phyloP scores from a whole-genome alignment of 257 asterid genomes.

The Solanum pennellii region DNA sequence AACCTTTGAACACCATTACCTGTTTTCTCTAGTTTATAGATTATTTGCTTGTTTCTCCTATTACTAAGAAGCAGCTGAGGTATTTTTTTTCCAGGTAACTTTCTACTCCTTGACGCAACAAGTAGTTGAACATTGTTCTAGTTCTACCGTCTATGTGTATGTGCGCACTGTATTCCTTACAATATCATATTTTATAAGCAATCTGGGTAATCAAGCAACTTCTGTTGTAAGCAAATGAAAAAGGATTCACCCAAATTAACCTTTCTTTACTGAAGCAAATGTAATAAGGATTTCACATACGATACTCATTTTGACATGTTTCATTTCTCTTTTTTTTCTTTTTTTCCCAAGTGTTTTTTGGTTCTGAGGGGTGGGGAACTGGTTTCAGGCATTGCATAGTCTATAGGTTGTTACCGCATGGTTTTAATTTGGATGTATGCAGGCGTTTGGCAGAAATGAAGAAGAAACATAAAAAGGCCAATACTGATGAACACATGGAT shows the following conservation, averaged over 20 bases:
- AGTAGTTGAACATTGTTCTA: background rate
- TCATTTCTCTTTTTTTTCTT: background rate
- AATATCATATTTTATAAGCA: background rate
- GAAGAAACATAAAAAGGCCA: conserved; percentile 46
- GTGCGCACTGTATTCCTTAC: background rate
- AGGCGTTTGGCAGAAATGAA: conserved; percentile 62
- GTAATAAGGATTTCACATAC: background rate
- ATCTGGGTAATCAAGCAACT: background rate
- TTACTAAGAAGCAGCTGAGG: background rate
- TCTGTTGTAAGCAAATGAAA: background rate
- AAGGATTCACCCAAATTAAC: background rate
- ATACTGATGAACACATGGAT: conserved; percentile 27
- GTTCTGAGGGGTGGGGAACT: background rate
- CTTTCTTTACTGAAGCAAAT: background rate
- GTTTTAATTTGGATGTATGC: conserved; percentile 10
- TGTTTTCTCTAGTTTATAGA: background rate
- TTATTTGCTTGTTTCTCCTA: background rate
- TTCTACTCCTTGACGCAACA: background rate
- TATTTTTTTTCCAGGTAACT: background rate
- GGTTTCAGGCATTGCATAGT: background rate
- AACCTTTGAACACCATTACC: background rate
- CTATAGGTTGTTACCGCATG: background rate
- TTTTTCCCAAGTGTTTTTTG: background rate
- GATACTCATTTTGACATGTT: background rate
- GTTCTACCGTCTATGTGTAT: background rate